Evolutionary conservation across 257 asterid species (phyloP), one percentile per base, ranked within the genome.

Genomic region (Solanum etuberosum): DNA sequence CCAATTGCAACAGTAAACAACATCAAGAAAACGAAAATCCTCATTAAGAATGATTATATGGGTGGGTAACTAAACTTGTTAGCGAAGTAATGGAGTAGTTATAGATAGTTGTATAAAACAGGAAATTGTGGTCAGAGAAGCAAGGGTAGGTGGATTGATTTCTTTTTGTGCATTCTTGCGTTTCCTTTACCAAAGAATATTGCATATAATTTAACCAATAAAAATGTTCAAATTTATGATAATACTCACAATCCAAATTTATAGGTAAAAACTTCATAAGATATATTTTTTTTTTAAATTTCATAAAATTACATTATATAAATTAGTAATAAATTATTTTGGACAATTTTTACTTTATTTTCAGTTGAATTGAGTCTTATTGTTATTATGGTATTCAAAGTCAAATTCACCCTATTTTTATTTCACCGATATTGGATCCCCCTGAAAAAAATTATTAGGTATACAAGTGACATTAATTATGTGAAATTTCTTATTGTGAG

Each of bases 1-100:
- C 93, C 85, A 1, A 91, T 73, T 20, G 89, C 87, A 7, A 88
- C 76, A 67, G 90, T 88, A 78, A 92, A 83, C 78, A 93, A 21
- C 89, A 89, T 74, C 83, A 91, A 83, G 4, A 93, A 71, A 23
- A 90, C 42, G 67, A 85, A 51, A 54, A 89, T 27, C 27, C 87
- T 72, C 71, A 91, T 43, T 59, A 84, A 25, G 65, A 63, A 38
- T 76, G 16, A 35, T 72, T 20, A 21, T 72, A 35, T 35, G 29
- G 48, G 5, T 72, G 29, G 80, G 18, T 20, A 13, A 21, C 7
- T 6, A 77, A 40, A 43, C 84, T 40, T 77, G 84, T 13, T 6
- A 25, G 13, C 16, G 23, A 78, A 78, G 84, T 4, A 78, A 43
- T 78, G 65, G 27, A 27, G 65, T 78, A 7, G 63, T 54, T 9